Conservation (phyloP, 371 early-diverging fungal species). For the Chytridium lagenaria region DNA sequence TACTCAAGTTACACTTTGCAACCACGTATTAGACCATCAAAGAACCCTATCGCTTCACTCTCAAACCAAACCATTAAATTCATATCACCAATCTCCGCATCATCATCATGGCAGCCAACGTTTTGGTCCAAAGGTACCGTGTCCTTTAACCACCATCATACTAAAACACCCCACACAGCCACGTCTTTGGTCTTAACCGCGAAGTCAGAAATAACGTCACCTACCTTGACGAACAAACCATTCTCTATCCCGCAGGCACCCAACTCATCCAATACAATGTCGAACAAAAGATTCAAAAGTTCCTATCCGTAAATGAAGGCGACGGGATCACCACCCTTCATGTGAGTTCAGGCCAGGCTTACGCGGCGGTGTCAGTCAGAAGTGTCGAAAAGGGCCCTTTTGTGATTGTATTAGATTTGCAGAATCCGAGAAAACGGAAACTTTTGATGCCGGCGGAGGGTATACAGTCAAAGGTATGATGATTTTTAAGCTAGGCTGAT, state of each 20-base stretch:
- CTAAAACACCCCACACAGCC: too few relatives aligned
- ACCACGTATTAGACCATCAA: not conserved
- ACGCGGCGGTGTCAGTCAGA: constrained; percentile 35
- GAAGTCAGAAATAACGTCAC: constrained; percentile 44
- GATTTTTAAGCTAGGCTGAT: too few relatives aligned
- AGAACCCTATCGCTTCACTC: not conserved
- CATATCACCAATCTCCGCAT: too few relatives aligned
- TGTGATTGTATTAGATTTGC: constrained; percentile 38
- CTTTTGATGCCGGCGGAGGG: constrained; percentile 35
- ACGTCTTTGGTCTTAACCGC: constrained; percentile 54
- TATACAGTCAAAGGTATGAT: constrained; percentile 24
- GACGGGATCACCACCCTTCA: constrained; percentile 50
- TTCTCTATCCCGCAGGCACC: constrained; percentile 56
- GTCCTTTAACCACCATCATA: too few relatives aligned
- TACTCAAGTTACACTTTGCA: too few relatives aligned
- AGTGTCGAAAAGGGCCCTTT: constrained; percentile 31
- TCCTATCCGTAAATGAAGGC: constrained; percentile 50
- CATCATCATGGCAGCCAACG: not conserved
- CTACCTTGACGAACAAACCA: constrained; percentile 52
- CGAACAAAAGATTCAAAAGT: constrained; percentile 55
- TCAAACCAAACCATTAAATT: too few relatives aligned
- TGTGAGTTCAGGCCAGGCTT: constrained; percentile 22
- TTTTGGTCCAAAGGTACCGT: not conserved
- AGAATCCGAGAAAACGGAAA: constrained; percentile 39
- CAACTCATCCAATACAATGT: constrained; percentile 55